phyloP scores from a whole-genome alignment of 176 grass and related monocot species.

The Olyra latifolia region DNA sequence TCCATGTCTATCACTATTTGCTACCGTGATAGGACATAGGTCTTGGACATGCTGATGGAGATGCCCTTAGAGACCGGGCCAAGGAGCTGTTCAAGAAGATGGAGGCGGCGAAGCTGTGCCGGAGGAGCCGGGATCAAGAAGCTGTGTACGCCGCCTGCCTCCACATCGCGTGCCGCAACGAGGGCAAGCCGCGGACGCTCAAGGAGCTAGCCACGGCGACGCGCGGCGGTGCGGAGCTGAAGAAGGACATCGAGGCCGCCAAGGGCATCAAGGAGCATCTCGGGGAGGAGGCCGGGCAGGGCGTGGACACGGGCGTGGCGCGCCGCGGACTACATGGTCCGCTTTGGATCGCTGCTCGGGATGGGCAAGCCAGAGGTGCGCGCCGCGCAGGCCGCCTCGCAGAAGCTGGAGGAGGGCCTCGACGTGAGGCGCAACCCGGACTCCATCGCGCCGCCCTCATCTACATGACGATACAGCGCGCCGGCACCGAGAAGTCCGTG shows the following conservation, averaged over 20 bases:
- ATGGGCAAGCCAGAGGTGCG: slow-evolving; percentile 39
- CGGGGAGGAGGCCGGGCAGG: slow-evolving; percentile 28
- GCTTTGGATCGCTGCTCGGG: slow-evolving; percentile 37
- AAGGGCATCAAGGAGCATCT: slow-evolving; percentile 40
- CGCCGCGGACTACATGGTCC: slow-evolving; percentile 28
- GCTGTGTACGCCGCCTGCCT: slow-evolving; percentile 43
- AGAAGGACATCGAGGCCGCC: slow-evolving; percentile 33
- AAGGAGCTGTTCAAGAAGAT: slow-evolving; percentile 34
- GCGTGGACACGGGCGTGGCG: neutral
- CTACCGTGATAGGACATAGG: no score
- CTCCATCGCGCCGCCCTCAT: slow-evolving; percentile 44
- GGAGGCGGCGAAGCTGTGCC: slow-evolving; percentile 13
- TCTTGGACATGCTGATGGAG: no score
- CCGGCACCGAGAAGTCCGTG: neutral
- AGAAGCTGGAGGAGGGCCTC: slow-evolving; percentile 1
- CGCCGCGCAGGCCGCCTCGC: slow-evolving; percentile 26
- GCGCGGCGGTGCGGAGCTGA: neutral
- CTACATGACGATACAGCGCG: slow-evolving; percentile 23
- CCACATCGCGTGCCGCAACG: slow-evolving; percentile 46
- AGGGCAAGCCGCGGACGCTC: slow-evolving; percentile 35
- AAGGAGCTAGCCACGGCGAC: slow-evolving; percentile 43
- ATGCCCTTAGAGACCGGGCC: no score
- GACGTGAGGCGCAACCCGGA: slow-evolving; percentile 46
- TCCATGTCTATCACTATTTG: no score
- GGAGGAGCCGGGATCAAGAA: neutral